Evolutionary conservation across 345 rosid genomes (phyloP).

Genomic region (Salix caprea): DNA sequence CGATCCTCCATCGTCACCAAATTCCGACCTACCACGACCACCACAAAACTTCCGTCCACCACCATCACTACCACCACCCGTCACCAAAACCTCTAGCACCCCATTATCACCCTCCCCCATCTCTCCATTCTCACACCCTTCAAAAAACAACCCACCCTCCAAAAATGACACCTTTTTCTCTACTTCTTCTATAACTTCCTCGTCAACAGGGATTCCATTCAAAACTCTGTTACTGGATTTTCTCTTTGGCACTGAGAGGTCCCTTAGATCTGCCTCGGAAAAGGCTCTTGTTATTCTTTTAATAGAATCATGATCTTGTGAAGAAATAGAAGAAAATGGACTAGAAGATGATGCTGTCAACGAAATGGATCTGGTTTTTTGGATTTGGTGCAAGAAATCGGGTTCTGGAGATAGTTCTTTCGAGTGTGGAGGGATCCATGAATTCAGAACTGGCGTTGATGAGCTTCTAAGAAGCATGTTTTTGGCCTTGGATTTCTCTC

Average conservation of each 20-base stretch:
- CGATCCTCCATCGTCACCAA: conserved; percentile 29
- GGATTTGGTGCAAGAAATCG: conserved; percentile 34
- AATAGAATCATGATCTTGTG: conserved; percentile 15
- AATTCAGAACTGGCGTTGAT: conserved; percentile 64
- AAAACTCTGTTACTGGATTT: conserved; percentile 19
- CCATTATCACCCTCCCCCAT: conserved; percentile 1
- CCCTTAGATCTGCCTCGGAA: conserved; percentile 57
- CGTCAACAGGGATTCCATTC: conserved; percentile 34
- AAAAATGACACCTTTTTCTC: conserved; percentile 7
- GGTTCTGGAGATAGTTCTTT: conserved; percentile 45
- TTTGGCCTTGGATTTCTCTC: not conserved
- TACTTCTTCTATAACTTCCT: conserved; percentile 41
- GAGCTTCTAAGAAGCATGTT: conserved; percentile 71
- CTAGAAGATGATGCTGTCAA: conserved; percentile 36
- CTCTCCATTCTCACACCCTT: conserved; percentile 22
- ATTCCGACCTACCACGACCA: conserved; percentile 35
- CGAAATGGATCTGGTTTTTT: conserved; percentile 27
- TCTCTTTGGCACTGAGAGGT: conserved; percentile 30
- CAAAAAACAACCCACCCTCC: conserved; percentile 19
- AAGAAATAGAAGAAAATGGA: conserved; percentile 28
- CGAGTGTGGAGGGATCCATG: conserved; percentile 42
- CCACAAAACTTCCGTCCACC: conserved; percentile 48
- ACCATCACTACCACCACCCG: conserved; percentile 36
- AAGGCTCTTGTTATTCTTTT: conserved; percentile 43
- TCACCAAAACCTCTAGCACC: conserved; percentile 4